Conservation (phyloP, 2,329 filamentous ascomycete genomes). For the Exophiala calicioides region DNA sequence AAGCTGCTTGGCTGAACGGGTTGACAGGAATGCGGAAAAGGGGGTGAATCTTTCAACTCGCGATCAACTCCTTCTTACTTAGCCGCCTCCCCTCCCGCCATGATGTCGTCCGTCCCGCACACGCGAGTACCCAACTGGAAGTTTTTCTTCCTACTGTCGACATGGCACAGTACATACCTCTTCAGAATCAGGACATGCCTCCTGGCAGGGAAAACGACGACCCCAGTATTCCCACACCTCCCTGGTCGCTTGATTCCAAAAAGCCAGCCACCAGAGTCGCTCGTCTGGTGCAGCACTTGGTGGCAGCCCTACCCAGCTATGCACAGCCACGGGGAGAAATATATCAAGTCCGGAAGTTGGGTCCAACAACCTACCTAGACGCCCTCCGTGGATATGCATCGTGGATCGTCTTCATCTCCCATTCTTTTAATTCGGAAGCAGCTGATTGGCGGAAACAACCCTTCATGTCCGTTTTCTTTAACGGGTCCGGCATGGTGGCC, state of each 20-base stretch:
- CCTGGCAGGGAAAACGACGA: background rate
- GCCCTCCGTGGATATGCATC: slow-evolving; percentile 3
- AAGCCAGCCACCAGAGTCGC: background rate
- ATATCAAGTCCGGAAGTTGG: background rate
- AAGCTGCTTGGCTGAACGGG: too few relatives aligned
- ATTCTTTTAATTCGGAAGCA: background rate
- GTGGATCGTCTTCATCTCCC: slow-evolving; percentile 1
- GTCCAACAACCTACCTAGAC: slow-evolving; percentile 3
- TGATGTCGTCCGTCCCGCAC: too few relatives aligned
- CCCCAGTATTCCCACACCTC: background rate
- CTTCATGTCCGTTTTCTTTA: background rate
- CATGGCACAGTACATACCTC: background rate
- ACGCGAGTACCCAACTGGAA: too few relatives aligned
- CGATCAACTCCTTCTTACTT: too few relatives aligned
- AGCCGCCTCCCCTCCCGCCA: too few relatives aligned
- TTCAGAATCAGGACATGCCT: background rate
- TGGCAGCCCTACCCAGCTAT: background rate
- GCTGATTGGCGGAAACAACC: background rate
- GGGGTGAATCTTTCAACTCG: too few relatives aligned
- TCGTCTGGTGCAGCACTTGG: background rate
- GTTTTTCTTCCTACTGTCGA: too few relatives aligned
- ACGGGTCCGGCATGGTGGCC: background rate
- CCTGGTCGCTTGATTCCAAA: background rate
- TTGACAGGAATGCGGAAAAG: too few relatives aligned
- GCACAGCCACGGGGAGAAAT: background rate